Conservation (phyloP, 805 yeast genomes). For the Starmerella vaccinii region DNA sequence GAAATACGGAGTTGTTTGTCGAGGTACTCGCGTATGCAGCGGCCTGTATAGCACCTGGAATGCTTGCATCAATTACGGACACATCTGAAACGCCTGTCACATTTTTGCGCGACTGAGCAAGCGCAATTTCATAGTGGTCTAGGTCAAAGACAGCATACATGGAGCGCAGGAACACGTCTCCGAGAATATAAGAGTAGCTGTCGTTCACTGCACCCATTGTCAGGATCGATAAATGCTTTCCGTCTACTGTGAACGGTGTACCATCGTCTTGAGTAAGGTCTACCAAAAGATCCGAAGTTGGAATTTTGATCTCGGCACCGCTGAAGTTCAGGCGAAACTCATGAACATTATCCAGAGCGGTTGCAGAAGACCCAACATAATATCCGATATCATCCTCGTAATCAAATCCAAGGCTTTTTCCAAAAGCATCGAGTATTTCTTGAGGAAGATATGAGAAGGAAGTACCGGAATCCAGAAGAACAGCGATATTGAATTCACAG, state of each 20-base stretch:
- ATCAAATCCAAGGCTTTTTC: constrained; percentile 32
- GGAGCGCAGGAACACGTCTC: constrained; percentile 55
- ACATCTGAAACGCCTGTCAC: constrained; percentile 12
- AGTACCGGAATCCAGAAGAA: constrained; percentile 50
- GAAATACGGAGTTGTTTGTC: constrained; percentile 12
- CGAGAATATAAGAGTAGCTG: constrained; percentile 39
- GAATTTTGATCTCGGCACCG: constrained; percentile 24
- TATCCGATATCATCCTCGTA: constrained; percentile 35
- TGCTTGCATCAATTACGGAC: constrained; percentile 12
- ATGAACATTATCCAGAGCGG: constrained; percentile 25
- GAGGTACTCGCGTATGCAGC: constrained; percentile 16
- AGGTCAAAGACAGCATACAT: constrained; percentile 67
- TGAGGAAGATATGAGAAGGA: constrained; percentile 42
- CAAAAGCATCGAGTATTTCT: constrained; percentile 26
- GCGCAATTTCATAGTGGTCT: constrained; percentile 45
- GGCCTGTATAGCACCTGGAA: constrained; percentile 18
- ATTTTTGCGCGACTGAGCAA: constrained; percentile 41
- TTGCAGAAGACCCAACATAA: constrained; percentile 26
- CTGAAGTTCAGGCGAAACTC: constrained; percentile 32
- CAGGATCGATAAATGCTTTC: constrained; percentile 23
- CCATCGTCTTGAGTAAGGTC: constrained; percentile 15
- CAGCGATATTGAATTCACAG: constrained; percentile 32
- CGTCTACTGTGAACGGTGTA: constrained; percentile 30
- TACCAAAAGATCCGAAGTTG: constrained; percentile 17
- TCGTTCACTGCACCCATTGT: constrained; percentile 26